phyloP scores from a whole-genome alignment of 495 filamentous ascomycete species.

The Parmelia sp. region DNA sequence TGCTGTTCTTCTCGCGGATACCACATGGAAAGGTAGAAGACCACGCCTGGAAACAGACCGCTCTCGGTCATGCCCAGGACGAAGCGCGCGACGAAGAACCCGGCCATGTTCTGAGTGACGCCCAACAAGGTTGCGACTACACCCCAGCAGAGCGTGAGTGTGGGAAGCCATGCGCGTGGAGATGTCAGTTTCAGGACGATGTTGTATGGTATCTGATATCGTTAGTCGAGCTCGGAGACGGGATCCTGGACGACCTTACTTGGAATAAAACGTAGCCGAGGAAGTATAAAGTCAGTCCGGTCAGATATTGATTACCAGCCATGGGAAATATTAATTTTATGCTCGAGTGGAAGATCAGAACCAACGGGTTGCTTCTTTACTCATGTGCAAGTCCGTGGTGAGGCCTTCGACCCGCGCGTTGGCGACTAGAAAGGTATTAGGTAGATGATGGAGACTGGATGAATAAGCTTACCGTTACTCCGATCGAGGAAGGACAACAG shows the following conservation, averaged over 20 bases:
- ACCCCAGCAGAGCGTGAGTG: conserved; percentile 51
- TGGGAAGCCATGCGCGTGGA: conserved; percentile 55
- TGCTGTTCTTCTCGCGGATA: conserved; percentile 68
- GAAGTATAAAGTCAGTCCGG: conserved; percentile 67
- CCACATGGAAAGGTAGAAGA: conserved; percentile 80
- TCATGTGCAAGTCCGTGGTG: conserved; percentile 56
- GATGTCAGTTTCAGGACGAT: conserved; percentile 66
- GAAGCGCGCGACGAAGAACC: conserved; percentile 58
- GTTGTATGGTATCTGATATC: conserved; percentile 58
- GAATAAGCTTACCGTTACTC: conserved; percentile 53
- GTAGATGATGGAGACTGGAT: neutral
- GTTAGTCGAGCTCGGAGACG: conserved; percentile 9
- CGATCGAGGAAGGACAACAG: conserved; percentile 68
- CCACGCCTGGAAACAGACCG: conserved; percentile 64
- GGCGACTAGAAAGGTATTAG: conserved; percentile 42
- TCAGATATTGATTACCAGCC: conserved; percentile 65
- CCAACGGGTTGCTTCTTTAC: too few species aligned
- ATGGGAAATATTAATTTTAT: conserved; percentile 5
- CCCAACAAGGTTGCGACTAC: conserved; percentile 67
- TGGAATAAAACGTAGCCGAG: conserved; percentile 69
- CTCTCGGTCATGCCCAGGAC: conserved; percentile 45
- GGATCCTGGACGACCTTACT: conserved; percentile 15
- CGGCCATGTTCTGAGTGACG: conserved; percentile 56
- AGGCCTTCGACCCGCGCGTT: conserved; percentile 60
- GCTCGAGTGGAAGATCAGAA: too few species aligned